phyloP scores from a whole-genome alignment of 1,139 yeast species.

The Nematodospora anomalae region DNA sequence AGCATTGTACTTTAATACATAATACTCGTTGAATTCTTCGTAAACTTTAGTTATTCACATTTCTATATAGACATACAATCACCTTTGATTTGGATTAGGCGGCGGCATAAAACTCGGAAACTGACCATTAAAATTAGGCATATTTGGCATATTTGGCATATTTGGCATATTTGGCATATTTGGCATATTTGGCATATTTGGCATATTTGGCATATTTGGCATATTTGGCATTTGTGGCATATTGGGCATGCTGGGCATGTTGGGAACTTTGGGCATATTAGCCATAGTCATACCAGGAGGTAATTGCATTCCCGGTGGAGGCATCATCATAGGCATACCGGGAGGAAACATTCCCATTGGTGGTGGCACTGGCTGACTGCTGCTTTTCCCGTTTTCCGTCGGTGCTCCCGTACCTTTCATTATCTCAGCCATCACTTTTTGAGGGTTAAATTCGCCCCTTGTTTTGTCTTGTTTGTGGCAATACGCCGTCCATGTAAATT shows the following conservation, averaged over 20 bases:
- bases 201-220: slow-evolving; percentile 18
- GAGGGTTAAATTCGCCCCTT: slow-evolving; percentile 75
- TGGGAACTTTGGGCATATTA: slow-evolving; percentile 12
- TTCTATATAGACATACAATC: slow-evolving; percentile 1
- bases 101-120: too few relatives aligned
- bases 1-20: slow-evolving; percentile 1
- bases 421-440: slow-evolving; percentile 45
- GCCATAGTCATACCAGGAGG: slow-evolving; percentile 3
- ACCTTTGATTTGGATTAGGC: slow-evolving; percentile 10
- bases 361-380: slow-evolving; percentile 3
- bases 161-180: slow-evolving; percentile 6
- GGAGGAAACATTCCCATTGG: slow-evolving; percentile 15
- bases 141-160: too few relatives aligned
- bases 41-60: neutral
- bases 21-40: slow-evolving; percentile 1
- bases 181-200: slow-evolving; percentile 16
- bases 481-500: slow-evolving; percentile 92
- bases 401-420: slow-evolving; percentile 29
- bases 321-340: slow-evolving; percentile 13
- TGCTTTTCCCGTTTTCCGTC: slow-evolving; percentile 1
- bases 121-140: too few relatives aligned
- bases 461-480: slow-evolving; percentile 83
- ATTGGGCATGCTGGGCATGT: slow-evolving; percentile 24
- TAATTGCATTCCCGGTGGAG: slow-evolving; percentile 10
- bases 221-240: slow-evolving; percentile 19